Base-by-base conservation (phyloP, 352 stramenopile species). In the Phytophthora litchii region DNA sequence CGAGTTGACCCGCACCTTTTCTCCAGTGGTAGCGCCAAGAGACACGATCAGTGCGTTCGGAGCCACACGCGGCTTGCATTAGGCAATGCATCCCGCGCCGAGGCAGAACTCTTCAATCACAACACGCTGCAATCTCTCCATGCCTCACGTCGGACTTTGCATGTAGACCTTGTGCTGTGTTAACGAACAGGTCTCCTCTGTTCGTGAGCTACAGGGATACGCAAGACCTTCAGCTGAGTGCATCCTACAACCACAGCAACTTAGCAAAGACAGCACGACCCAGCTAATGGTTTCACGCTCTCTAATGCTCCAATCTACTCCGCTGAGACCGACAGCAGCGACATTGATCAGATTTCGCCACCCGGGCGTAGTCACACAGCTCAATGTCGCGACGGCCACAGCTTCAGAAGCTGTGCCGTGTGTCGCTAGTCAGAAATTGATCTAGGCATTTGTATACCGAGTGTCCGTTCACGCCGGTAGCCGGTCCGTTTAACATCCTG, bases 1-100 rank as follows among this genome's bases (percentile, higher is more conserved):
- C 35, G 47, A 60, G 40, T 60, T 63, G 54, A 51, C 46, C 16
- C 25, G 60, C 51, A 40, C 47, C 41, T 65, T 70, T 65, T 65
- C 54, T 64, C 61, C 53, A 68, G 59, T 62, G 51, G n/a, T 43
- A 1, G 32, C 58, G 44, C 17, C 37, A 34, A 67, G 40, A 68
- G 53, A 68, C 52, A 11, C 12, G 47, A 35, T 35, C 25, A 36
- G 34, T 10, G 5, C n/a, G 25, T 14, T 60, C 19, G 20, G 35
- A 59, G 61, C 61, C 61, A 70, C 61, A 70, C 21, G 53, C 38
- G 23, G 16, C 27, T 4, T 37, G 37, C 60, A 64, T 70, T 65
- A 64, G 54, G 41, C 25, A 64, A 70, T 47, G 53, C 45, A 29
- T 16, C 12, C 44, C 37, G 14, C 19, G 49, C 23, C 43, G 38